Base-by-base conservation (phyloP, 768 basidiomycete genomes). In the Mycena galericulata region DNA sequence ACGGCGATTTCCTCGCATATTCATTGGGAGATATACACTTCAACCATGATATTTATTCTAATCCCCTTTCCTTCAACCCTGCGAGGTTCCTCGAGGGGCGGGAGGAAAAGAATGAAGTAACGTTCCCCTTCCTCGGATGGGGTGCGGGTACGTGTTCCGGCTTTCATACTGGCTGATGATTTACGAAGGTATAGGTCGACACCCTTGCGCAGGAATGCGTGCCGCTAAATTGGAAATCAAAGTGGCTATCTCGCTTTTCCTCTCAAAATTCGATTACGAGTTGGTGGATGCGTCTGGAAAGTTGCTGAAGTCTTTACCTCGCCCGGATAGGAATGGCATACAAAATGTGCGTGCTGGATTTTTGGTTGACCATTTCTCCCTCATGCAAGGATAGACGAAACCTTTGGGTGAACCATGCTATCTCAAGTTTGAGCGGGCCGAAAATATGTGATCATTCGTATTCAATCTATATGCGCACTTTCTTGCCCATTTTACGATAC, bases 1-100 rank as follows among this genome's bases (percentile, higher is more conserved):
- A 72, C 26, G 79, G 82, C 6, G 79, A 79, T 14, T 84, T 83
- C 59, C 12, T 84, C 40, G 77, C 79, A 0, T 83, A 82, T 57
- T 69, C 69, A 22, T 11, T 76, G 18, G 72, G 73, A n/a, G 80
- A 83, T 34, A 75, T 74, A 0, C 81, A 84, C 59, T 62, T 80
- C 38, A 78, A 85, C 51, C 73, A 76, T 1, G 62, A 78, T 3
- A 76, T 83, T 11, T 84, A 84, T 49, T 64, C 78, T 1, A 67
- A 80, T 36, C 83, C 82, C 0, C 30, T 66, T 26, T 67, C 67
- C 8, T 84, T 81, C 54, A 82, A 83, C 72, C 83, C 83, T 0
- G 72, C 60, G 1, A 69, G 83, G 40, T 83, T 74, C 45, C 59
- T 65, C 1, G 63, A 72, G n/a, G 79, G 76, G 1, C 54, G 79